phyloP scores from a whole-genome alignment of 129 eudicot species.

The Saposhnikovia divaricata region DNA sequence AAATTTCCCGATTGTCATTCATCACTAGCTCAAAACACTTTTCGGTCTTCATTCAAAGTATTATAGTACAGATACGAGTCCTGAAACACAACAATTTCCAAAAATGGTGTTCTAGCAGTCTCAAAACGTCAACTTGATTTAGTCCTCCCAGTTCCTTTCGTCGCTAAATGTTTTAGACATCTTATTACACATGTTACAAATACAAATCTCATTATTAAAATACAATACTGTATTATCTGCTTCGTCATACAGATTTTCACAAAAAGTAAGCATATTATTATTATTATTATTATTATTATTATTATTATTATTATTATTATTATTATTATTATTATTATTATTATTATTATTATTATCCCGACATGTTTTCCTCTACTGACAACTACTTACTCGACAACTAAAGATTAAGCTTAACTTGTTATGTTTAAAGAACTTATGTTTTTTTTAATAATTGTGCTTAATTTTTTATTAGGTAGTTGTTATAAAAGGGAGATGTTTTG shows the following conservation, averaged over 20 bases:
- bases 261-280: too few species aligned
- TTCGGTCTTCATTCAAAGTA: not conserved
- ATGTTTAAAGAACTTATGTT: too few species aligned
- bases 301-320: too few species aligned
- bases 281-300: too few species aligned
- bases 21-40: not conserved
- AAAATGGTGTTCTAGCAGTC: not conserved
- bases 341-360: not conserved
- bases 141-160: not conserved
- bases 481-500: not conserved
- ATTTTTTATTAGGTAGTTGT: not conserved
- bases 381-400: not conserved
- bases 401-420: not conserved
- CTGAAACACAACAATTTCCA: not conserved
- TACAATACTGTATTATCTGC: not conserved
- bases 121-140: not conserved
- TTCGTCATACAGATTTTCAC: too few species aligned
- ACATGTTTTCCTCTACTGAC: not conserved
- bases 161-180: not conserved
- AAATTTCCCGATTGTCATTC: not conserved
- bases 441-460: not conserved
- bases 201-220: not conserved
- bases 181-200: not conserved
- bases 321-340: too few species aligned
- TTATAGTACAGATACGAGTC: not conserved